These are phyloP conservation scores for Effrenium voratum DNA, from an alignment of 73 alveolate species.

Conservation along the genomic window DNA sequence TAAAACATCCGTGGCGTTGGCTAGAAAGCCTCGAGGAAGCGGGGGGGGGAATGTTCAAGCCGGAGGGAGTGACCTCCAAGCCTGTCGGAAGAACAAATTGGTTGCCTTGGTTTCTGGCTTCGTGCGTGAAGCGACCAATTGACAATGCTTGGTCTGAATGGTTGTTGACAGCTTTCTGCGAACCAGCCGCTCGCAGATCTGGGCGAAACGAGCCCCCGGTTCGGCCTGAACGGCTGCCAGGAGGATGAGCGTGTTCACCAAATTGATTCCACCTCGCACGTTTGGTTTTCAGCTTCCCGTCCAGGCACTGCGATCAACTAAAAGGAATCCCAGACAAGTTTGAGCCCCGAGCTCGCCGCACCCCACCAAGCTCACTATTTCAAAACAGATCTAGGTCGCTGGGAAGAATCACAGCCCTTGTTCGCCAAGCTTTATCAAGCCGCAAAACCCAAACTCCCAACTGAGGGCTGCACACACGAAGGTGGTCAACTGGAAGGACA, in stretches of 20 bases:
- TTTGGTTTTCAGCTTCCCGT: not conserved
- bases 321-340: not conserved
- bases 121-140: too few relatives aligned
- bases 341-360: not conserved
- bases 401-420: not conserved
- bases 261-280: conserved; percentile 30
- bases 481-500: conserved; percentile 67
- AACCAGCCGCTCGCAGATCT: too few relatives aligned
- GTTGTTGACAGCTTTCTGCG: too few relatives aligned
- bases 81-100: too few relatives aligned
- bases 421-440: not conserved
- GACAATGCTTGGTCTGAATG: too few relatives aligned
- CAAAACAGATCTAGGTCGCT: not conserved
- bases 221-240: not conserved
- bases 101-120: too few relatives aligned
- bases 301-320: not conserved
- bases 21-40: too few relatives aligned
- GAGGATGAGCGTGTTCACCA: conserved; percentile 56
- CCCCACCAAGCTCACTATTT: not conserved
- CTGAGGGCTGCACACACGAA: conserved; percentile 49
- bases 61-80: too few relatives aligned
- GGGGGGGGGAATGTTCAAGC: too few relatives aligned
- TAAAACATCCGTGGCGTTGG: too few relatives aligned
- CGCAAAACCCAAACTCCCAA: not conserved
- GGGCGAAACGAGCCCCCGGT: not conserved